These are phyloP conservation scores for Ophiosphaerella narmari DNA, from an alignment of 2,329 filamentous ascomycete species.

Conservation along the genomic window DNA sequence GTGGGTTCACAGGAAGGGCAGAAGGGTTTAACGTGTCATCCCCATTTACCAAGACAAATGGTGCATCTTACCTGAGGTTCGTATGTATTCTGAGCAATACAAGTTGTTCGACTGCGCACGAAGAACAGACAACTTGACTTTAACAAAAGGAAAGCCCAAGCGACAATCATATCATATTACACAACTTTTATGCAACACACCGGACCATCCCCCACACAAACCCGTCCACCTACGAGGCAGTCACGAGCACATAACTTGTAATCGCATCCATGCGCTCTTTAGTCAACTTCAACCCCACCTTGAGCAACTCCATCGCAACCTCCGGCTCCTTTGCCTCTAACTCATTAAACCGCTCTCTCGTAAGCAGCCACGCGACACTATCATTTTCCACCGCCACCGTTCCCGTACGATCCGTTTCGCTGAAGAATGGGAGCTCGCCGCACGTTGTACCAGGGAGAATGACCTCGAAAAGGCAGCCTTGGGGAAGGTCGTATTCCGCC, in stretches of 20 bases:
- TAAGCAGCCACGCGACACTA: constrained; percentile 82
- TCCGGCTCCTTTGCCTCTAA: constrained; percentile 75
- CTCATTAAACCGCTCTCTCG: constrained; percentile 69
- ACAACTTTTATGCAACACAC: too few species aligned
- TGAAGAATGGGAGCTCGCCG: constrained; percentile 95
- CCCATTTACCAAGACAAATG: too few species aligned
- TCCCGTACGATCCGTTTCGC: constrained; percentile 82
- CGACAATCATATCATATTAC: too few species aligned
- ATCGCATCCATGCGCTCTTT: constrained; percentile 86
- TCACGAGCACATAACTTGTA: constrained; percentile 52
- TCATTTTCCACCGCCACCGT: constrained; percentile 83
- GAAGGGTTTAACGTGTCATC: too few species aligned
- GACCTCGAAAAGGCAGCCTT: constrained; percentile 85
- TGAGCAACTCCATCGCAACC: constrained; percentile 81
- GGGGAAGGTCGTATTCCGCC: constrained; percentile 87
- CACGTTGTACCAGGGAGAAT: constrained; percentile 95
- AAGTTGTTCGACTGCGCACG: too few species aligned
- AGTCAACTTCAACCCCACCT: constrained; percentile 88
- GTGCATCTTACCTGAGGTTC: too few species aligned
- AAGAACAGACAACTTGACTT: too few species aligned
- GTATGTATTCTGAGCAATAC: too few species aligned
- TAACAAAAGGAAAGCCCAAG: too few species aligned
- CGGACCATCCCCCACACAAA: too few species aligned
- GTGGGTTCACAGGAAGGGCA: too few species aligned
- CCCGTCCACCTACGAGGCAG: constrained; percentile 24